Evolutionary conservation across 345 rosid species (phyloP), one percentile per base, ranked within the genome.

Genomic region (Eucalyptus viminalis): DNA sequence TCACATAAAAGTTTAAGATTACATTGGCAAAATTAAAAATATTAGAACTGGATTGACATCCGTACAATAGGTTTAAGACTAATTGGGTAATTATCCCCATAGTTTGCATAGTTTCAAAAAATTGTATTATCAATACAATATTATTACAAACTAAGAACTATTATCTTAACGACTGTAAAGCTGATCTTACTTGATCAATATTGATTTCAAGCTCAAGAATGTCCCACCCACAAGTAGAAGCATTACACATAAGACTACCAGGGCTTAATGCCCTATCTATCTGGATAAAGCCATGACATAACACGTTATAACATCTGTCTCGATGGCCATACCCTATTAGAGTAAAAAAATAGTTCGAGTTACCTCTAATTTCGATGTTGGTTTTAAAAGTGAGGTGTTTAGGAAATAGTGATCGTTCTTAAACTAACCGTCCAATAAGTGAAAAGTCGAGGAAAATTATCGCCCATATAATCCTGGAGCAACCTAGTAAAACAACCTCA

Each of bases 31-130:
- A 69, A 3, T 31, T 16, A 3, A 5, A 8, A n/a, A 49, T 3
- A 45, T 3, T 31, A 19, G 0, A 3, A 69, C 4, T 3, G 4
- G 17, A 34, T 9, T 3, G 0, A 0, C 7, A 69, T 4, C 0
- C 0, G 0, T 31, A 69, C 0, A 69, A 17, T 3, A 31, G 2
- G 7, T 69, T 31, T 67, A 14, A 4, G 2, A 65, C 2, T 8
- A 1, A 67, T 16, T 67, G 24, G 1, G 1, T 17, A 53, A 53
- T 17, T 7, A 53, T 53, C 56, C 22, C 9, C 2, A 8, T 53
- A 19, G 24, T 19, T 53, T 19, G 5, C 24, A 53, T 53, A 19
- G 24, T 2, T 3, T 34, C 3, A 17, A 19, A 69, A 17, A 17
- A 9, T 9, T 69, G 24, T 17, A 2, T 34, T 17, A 40, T 17